These are phyloP conservation scores for Avicennia marina DNA, from an alignment of 257 asterid genomes.

Conservation along the genomic window DNA sequence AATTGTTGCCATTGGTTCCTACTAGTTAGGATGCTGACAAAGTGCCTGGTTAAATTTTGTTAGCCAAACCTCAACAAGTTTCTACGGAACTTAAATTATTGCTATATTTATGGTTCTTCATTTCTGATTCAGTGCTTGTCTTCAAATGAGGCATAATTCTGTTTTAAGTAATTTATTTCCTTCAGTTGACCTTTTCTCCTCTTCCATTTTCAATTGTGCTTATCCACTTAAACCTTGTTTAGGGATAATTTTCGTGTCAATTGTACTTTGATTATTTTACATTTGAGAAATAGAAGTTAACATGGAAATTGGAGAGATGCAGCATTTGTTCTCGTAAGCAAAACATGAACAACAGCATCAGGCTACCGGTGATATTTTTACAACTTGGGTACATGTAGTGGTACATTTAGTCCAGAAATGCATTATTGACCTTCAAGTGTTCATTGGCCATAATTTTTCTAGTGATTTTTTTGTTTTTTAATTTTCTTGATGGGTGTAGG, in stretches of 20 bases:
- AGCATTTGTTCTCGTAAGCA: background rate
- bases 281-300: no score
- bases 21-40: constrained; percentile 12
- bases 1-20: background rate
- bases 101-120: background rate
- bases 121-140: background rate
- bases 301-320: constrained; percentile 6
- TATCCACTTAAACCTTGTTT: background rate
- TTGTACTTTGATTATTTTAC: background rate
- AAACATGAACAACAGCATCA: background rate
- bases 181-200: no score
- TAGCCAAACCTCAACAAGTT: background rate
- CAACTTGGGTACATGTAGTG: background rate
- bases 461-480: background rate
- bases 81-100: background rate
- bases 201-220: background rate
- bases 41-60: background rate
- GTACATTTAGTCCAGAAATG: background rate
- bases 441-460: background rate
- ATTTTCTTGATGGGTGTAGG: background rate
- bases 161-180: no score
- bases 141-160: background rate
- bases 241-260: background rate
- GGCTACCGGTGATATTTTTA: background rate
- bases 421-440: background rate